phyloP scores from a whole-genome alignment of 441 rosid species.

The Mallotus japonicus region DNA sequence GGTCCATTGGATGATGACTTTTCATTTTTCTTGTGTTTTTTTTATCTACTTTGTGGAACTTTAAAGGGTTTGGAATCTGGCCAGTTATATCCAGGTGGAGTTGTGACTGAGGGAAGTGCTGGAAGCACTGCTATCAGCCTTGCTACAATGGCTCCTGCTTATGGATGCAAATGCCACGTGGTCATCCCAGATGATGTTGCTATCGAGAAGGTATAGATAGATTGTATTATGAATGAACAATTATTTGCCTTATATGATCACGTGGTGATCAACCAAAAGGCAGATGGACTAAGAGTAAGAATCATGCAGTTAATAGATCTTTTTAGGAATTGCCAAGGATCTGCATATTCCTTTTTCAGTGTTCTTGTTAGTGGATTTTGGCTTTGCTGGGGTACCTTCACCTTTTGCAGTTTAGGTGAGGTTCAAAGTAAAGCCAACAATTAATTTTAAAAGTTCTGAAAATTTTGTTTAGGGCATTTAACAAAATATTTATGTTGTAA shows the following conservation, averaged over 20 bases:
- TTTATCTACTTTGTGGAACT: not conserved
- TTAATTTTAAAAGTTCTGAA: not conserved
- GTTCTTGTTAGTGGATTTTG: not conserved
- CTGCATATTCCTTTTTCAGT: not conserved
- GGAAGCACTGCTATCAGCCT: slow-evolving; percentile 98
- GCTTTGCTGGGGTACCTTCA: not conserved
- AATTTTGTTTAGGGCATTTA: not conserved
- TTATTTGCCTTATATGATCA: not conserved
- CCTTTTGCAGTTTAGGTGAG: not conserved
- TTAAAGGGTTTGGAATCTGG: slow-evolving; percentile 76
- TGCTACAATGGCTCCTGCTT: slow-evolving; percentile 87
- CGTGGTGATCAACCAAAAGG: not conserved
- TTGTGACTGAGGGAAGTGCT: slow-evolving; percentile 90
- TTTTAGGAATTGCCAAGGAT: not conserved
- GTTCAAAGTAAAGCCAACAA: not conserved
- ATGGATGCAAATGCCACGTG: slow-evolving; percentile 88
- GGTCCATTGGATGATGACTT: too few species aligned
- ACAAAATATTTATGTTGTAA: not conserved
- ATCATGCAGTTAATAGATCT: not conserved
- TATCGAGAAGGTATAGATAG: slow-evolving; percentile 64
- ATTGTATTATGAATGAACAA: not conserved
- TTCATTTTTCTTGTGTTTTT: not conserved
- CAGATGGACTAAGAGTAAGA: not conserved
- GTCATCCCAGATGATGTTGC: slow-evolving; percentile 97
- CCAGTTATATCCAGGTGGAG: slow-evolving; percentile 59